Percentiles rank a stretch among this genome's conserved stretches.
Conservation (phyloP, 805 yeast genomes). For the Metschnikowia borealis region DNA sequence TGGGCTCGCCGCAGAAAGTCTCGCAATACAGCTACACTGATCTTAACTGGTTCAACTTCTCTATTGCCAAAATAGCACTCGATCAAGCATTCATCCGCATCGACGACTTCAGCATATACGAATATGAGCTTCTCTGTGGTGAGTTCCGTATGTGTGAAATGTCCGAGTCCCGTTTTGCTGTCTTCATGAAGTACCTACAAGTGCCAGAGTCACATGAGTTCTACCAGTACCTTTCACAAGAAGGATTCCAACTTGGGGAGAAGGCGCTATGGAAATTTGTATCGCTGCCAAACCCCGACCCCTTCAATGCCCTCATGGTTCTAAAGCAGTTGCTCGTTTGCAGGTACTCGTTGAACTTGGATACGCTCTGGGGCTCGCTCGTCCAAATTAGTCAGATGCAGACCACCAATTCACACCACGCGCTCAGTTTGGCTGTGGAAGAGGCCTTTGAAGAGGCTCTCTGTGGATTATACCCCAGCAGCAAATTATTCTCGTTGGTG, state of each 20-base stretch:
- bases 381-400: constrained; percentile 16
- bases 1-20: constrained; percentile 36
- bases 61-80: constrained; percentile 23
- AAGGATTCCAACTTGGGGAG: constrained; percentile 18
- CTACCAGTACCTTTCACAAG: constrained; percentile 13
- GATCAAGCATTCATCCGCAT: constrained; percentile 8
- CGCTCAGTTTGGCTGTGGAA: constrained; percentile 23
- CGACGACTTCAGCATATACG: constrained; percentile 12
- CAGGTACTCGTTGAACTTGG: constrained; percentile 18
- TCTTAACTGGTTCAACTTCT: constrained; percentile 39
- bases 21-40: constrained; percentile 30
- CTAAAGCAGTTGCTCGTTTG: constrained; percentile 35
- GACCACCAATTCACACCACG: constrained; percentile 13
- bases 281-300: constrained; percentile 7
- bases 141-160: constrained; percentile 7
- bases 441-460: constrained; percentile 31
- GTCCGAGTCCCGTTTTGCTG: constrained; percentile 14
- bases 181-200: constrained; percentile 19
- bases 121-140: constrained; percentile 18
- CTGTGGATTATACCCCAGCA: constrained; percentile 24
- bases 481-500: constrained; percentile 18
- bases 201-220: constrained; percentile 14
- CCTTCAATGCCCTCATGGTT: constrained; percentile 31
- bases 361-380: constrained; percentile 24
- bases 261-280: constrained; percentile 21